Evolutionary conservation across 2,329 filamentous ascomycete genomes (phyloP).

Genomic region (Xylaria sp.): DNA sequence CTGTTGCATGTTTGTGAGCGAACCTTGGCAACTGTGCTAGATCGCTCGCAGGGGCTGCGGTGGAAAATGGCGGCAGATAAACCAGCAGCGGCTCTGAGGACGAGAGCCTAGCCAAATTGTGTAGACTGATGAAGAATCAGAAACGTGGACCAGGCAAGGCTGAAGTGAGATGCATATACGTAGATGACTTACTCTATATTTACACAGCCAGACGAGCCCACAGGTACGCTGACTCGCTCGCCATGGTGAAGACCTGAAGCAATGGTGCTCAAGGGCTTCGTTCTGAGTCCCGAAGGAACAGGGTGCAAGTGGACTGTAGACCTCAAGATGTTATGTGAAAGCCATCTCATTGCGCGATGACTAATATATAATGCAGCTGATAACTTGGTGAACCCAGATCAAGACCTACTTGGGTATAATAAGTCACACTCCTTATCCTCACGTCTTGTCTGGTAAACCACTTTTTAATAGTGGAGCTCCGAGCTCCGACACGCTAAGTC

Average conservation of each 20-base stretch:
- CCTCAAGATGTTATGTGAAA: constrained; percentile 30
- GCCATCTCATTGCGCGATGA: constrained; percentile 35
- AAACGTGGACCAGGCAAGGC: background rate
- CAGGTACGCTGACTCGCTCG: constrained; percentile 59
- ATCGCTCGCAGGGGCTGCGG: constrained; percentile 40
- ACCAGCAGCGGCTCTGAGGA: constrained; percentile 61
- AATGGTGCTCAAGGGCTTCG: constrained; percentile 39
- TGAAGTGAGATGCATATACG: background rate
- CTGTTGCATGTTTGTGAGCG: constrained; percentile 58
- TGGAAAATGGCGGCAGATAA: constrained; percentile 64
- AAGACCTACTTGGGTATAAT: background rate
- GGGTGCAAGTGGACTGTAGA: constrained; percentile 10
- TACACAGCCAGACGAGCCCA: constrained; percentile 62
- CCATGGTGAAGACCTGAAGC: constrained; percentile 42
- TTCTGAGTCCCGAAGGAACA: constrained; percentile 33
- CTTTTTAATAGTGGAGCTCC: background rate
- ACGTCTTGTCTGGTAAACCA: background rate
- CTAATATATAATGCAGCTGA: background rate
- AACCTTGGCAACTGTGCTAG: constrained; percentile 55
- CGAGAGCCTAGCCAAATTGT: constrained; percentile 57
- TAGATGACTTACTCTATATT: constrained; percentile 60
- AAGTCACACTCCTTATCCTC: background rate
- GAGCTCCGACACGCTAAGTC: background rate
- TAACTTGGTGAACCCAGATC: background rate
- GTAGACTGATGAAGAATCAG: constrained; percentile 55